These are phyloP conservation scores for Boletus fagicola DNA, from an alignment of 768 basidiomycete species.

Conservation along the genomic window DNA sequence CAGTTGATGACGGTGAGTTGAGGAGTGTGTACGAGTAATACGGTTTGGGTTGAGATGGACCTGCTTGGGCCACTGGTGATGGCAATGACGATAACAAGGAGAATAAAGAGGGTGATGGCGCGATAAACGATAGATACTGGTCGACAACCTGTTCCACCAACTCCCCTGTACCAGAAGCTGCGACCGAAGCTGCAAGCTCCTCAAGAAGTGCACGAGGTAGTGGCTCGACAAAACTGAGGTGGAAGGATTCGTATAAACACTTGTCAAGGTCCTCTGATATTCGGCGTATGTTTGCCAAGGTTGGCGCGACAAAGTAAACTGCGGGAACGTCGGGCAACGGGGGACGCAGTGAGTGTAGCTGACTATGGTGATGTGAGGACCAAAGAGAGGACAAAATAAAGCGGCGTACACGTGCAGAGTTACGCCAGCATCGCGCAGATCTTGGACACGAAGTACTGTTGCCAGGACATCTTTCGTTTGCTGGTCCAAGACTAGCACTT, in stretches of 20 bases:
- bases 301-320: constrained; percentile 94
- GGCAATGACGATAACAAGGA: constrained; percentile 71
- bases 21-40: constrained; percentile 78
- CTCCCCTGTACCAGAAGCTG: constrained; percentile 80
- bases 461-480: constrained; percentile 95
- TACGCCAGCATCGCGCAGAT: constrained; percentile 93
- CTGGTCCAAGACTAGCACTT: constrained; percentile 92
- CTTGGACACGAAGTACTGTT: constrained; percentile 92
- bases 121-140: constrained; percentile 95
- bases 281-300: constrained; percentile 77
- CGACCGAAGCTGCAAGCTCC: constrained; percentile 87
- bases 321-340: constrained; percentile 94
- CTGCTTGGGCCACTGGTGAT: constrained; percentile 34
- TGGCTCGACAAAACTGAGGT: constrained; percentile 94
- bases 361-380: constrained; percentile 47
- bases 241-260: constrained; percentile 86
- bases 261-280: constrained; percentile 94
- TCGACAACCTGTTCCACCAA: constrained; percentile 84
- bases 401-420: constrained; percentile 91
- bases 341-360: constrained; percentile 86
- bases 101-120: constrained; percentile 90
- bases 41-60: constrained; percentile 37
- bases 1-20: constrained; percentile 87
- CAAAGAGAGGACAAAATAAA: constrained; percentile 1
- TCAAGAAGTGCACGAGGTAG: constrained; percentile 86